Evolutionary conservation across 371 early-diverging fungal genomes (phyloP).

Genomic region (Mucor racemosus): DNA sequence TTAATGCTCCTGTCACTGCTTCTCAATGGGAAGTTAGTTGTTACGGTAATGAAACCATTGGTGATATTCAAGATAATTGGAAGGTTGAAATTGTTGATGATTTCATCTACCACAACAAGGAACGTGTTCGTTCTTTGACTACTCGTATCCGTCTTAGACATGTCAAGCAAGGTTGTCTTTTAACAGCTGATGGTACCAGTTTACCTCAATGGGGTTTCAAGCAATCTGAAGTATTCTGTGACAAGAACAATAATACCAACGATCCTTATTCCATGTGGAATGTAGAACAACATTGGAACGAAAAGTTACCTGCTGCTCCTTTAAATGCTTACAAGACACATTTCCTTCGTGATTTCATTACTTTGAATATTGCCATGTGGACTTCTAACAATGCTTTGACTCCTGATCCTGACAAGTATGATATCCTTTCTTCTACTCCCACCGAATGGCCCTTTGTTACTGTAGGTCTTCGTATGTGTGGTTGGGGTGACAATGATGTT

Average conservation of each 20-base stretch:
- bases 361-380: conserved; percentile 98
- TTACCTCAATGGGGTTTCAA: conserved; percentile 99
- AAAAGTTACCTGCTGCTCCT: conserved; percentile 66
- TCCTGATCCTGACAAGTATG: conserved; percentile 97
- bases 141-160: conserved; percentile 92
- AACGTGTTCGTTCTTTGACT: conserved; percentile 74
- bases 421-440: conserved; percentile 87
- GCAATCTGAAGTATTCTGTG: conserved; percentile 95
- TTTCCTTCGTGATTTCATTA: conserved; percentile 90
- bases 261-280: conserved; percentile 91
- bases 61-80: conserved; percentile 93
- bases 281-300: conserved; percentile 91
- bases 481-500: conserved; percentile 89
- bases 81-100: conserved; percentile 85
- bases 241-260: conserved; percentile 65
- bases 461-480: conserved; percentile 96
- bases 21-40: conserved; percentile 88
- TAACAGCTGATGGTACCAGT: conserved; percentile 76
- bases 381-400: conserved; percentile 97
- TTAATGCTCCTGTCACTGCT: conserved; percentile 85
- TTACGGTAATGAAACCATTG: conserved; percentile 74
- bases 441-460: conserved; percentile 94
- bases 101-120: conserved; percentile 42
- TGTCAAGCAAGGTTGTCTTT: conserved; percentile 76
- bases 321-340: conserved; percentile 69